Evolutionary conservation across 2,329 filamentous ascomycete species (phyloP).

Genomic region (Pyrenophora seminiperda): DNA sequence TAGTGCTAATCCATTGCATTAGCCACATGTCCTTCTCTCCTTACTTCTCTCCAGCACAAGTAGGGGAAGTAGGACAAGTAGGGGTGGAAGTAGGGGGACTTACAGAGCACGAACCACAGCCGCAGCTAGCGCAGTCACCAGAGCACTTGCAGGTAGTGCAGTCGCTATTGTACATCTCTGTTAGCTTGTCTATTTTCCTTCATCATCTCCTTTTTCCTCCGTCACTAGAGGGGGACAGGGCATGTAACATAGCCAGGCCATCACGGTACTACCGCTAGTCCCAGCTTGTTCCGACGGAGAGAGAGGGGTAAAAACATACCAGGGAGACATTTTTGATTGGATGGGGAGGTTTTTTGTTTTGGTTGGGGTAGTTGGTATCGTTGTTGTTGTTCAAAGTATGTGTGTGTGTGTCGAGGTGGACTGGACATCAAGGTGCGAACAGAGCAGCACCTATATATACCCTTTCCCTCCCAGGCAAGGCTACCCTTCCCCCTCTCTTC

Average conservation of each 20-base stretch:
- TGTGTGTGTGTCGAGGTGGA: constrained; percentile 13
- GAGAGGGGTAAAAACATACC: constrained; percentile 20
- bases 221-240: no score
- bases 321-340: constrained; percentile 33
- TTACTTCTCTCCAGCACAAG: no score
- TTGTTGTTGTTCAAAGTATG: constrained; percentile 10
- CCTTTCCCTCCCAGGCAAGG: no score
- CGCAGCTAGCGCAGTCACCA: constrained; percentile 41
- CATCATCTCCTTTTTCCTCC: not conserved
- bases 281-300: not conserved
- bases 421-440: constrained; percentile 33
- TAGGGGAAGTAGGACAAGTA: no score
- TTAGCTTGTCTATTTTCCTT: constrained; percentile 8
- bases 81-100: no score
- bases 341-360: constrained; percentile 10
- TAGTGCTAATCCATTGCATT: no score
- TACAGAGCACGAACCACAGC: constrained; percentile 38
- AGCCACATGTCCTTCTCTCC: no score
- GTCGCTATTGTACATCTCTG: constrained; percentile 14
- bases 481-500: no score
- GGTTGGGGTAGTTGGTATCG: constrained; percentile 8
- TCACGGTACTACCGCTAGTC: constrained; percentile 26
- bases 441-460: not conserved
- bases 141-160: constrained; percentile 40
- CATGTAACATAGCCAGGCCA: constrained; percentile 21